These are phyloP conservation scores for Nothophoma quercina DNA, from an alignment of 2,329 filamentous ascomycete genomes.

Conservation along the genomic window DNA sequence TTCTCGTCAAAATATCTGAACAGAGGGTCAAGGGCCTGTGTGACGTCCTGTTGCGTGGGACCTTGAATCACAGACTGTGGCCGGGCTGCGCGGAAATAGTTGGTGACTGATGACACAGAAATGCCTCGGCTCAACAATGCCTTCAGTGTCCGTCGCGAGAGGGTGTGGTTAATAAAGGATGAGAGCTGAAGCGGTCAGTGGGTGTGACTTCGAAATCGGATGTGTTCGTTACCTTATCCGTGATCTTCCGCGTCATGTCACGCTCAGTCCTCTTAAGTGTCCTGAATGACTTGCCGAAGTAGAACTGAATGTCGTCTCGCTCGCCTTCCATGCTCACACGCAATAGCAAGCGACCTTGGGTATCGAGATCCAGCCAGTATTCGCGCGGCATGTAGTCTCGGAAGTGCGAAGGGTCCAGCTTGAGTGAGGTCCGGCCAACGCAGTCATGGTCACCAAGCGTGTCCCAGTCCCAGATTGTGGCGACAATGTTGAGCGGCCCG, in stretches of 20 bases:
- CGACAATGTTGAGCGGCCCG: constrained; percentile 90
- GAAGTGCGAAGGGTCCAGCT: constrained; percentile 97
- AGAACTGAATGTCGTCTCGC: constrained; percentile 97
- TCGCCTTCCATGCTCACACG: constrained; percentile 99
- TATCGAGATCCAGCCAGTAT: constrained; percentile 97
- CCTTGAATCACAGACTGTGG: constrained; percentile 59
- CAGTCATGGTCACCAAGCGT: constrained; percentile 97
- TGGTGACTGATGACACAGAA: constrained; percentile 76
- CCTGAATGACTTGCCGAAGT: constrained; percentile 96
- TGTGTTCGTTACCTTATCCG: constrained; percentile 78
- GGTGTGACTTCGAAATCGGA: constrained; percentile 1
- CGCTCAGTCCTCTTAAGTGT: constrained; percentile 94
- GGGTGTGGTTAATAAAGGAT: constrained; percentile 86
- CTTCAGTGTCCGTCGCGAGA: constrained; percentile 83
- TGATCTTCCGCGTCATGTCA: constrained; percentile 98
- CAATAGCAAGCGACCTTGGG: constrained; percentile 86
- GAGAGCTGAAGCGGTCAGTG: constrained; percentile 69
- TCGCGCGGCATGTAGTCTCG: constrained; percentile 94
- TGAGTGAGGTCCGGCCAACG: constrained; percentile 93
- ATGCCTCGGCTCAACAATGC: constrained; percentile 77
- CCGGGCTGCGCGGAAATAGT: constrained; percentile 64
- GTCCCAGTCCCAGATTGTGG: constrained; percentile 98
- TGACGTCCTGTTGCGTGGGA: constrained; percentile 75
- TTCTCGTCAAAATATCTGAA: constrained; percentile 98
- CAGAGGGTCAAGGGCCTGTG: constrained; percentile 81